A percentile compares a stretch with the other conserved stretches of the same genome.
Evolutionary conservation across 2,329 filamentous ascomycete species (phyloP).

Genomic region (Cercospora sp.): DNA sequence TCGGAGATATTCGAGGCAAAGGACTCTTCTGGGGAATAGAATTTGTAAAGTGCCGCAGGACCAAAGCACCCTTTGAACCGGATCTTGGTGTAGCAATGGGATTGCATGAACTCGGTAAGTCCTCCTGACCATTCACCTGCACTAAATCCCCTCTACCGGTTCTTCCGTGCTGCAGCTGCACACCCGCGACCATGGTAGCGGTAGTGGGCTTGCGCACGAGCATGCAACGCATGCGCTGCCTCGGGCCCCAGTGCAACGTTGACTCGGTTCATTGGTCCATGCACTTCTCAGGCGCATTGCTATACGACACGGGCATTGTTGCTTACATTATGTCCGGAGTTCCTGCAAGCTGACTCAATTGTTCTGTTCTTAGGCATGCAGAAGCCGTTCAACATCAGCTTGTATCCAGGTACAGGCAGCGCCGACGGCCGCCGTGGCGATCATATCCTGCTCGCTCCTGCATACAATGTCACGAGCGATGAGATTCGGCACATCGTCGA

Average conservation of each 20-base stretch:
- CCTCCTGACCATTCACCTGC: not conserved
- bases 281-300: not conserved
- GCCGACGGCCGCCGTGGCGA: conserved; percentile 63
- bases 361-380: conserved; percentile 41
- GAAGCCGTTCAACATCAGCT: conserved; percentile 53
- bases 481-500: conserved; percentile 60
- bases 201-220: not conserved
- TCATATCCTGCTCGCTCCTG: conserved; percentile 68
- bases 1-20: conserved; percentile 62
- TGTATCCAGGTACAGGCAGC: conserved; percentile 66
- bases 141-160: not conserved
- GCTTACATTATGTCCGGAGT: not conserved
- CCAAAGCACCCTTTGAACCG: conserved; percentile 56
- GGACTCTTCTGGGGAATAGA: conserved; percentile 63
- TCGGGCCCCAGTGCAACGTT: not conserved
- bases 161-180: not conserved
- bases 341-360: not conserved
- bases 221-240: not conserved
- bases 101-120: conserved; percentile 55
- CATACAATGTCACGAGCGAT: conserved; percentile 62
- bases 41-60: conserved; percentile 57
- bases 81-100: conserved; percentile 48
- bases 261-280: not conserved
- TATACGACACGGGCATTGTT: not conserved
- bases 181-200: not conserved